Conservation (phyloP, 192 early-diverging fungal species). For the Coemansia sp. region DNA sequence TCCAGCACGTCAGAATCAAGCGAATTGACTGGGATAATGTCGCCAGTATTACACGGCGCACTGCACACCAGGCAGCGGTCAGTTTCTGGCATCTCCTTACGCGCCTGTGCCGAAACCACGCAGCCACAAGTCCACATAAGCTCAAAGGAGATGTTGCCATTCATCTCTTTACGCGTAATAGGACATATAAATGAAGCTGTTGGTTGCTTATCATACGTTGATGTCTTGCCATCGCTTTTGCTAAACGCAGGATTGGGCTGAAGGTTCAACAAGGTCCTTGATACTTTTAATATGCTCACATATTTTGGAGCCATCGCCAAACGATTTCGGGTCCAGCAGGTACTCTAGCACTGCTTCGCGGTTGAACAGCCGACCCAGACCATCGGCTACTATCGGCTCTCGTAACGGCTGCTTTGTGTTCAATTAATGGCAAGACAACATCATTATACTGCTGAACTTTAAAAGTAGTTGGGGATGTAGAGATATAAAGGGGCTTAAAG, state of each 20-base stretch:
- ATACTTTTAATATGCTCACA: conserved; percentile 5
- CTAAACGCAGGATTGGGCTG: conserved; percentile 13
- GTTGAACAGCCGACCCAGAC: conserved; percentile 71
- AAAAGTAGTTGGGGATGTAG: no score
- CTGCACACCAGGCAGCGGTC: conserved; percentile 22
- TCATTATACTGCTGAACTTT: no score
- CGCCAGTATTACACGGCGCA: conserved; percentile 5
- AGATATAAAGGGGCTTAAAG: no score
- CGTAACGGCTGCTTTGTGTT: conserved; percentile 51
- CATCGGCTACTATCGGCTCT: conserved; percentile 59
- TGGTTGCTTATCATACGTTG: conserved; percentile 15
- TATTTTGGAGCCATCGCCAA: conserved; percentile 63
- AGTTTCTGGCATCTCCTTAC: conserved; percentile 27
- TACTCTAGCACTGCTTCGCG: conserved; percentile 65
- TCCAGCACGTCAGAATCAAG: conserved; percentile 16
- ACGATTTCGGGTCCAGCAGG: conserved; percentile 55
- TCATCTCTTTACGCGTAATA: conserved; percentile 52
- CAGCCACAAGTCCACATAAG: conserved; percentile 50
- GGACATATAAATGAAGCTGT: conserved; percentile 46
- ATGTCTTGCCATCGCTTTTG: background rate
- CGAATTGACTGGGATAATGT: conserved; percentile 40
- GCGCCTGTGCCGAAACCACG: conserved; percentile 39
- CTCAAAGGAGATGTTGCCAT: conserved; percentile 41
- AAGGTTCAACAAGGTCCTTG: conserved; percentile 24
- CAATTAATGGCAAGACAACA: no score